These are phyloP conservation scores for Zygosaccharomyces siamensis DNA, from an alignment of 805 yeast genomes.

Conservation along the genomic window DNA sequence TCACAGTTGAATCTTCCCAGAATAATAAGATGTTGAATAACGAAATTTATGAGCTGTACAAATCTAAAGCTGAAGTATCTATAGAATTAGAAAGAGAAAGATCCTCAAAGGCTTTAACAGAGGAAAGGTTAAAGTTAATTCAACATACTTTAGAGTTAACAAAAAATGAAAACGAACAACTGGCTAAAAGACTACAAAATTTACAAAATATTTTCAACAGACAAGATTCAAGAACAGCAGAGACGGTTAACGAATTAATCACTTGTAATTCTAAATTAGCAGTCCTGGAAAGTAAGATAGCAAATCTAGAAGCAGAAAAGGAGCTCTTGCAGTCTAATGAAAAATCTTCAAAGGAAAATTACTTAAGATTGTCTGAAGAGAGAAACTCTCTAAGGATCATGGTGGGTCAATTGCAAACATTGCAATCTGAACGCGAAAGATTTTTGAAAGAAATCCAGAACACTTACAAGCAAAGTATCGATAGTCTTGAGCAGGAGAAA, in stretches of 20 bases:
- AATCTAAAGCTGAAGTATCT: conserved; percentile 44
- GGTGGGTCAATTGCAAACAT: conserved; percentile 54
- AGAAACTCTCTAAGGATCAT: conserved; percentile 52
- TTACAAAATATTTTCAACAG: conserved; percentile 41
- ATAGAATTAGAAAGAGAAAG: conserved; percentile 49
- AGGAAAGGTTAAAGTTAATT: conserved; percentile 45
- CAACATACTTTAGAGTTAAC: conserved; percentile 39
- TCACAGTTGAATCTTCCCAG: conserved; percentile 36
- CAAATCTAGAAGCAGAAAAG: conserved; percentile 52
- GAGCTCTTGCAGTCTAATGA: conserved; percentile 46
- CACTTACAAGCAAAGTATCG: conserved; percentile 46
- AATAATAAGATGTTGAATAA: conserved; percentile 48
- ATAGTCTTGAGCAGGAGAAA: conserved; percentile 38
- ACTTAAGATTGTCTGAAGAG: conserved; percentile 51
- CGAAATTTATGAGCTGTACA: conserved; percentile 39
- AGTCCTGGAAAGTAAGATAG: conserved; percentile 41
- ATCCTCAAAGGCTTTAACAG: conserved; percentile 49
- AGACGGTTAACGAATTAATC: conserved; percentile 50
- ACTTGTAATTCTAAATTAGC: conserved; percentile 46
- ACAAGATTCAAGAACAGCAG: conserved; percentile 48
- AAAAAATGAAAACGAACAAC: conserved; percentile 43
- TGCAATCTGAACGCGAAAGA: conserved; percentile 57
- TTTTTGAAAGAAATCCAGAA: conserved; percentile 46
- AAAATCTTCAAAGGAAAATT: conserved; percentile 48
- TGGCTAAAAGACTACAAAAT: conserved; percentile 37